Evolutionary conservation across 768 basidiomycete species (phyloP).

Genomic region (Phlebiopsis gigantea): DNA sequence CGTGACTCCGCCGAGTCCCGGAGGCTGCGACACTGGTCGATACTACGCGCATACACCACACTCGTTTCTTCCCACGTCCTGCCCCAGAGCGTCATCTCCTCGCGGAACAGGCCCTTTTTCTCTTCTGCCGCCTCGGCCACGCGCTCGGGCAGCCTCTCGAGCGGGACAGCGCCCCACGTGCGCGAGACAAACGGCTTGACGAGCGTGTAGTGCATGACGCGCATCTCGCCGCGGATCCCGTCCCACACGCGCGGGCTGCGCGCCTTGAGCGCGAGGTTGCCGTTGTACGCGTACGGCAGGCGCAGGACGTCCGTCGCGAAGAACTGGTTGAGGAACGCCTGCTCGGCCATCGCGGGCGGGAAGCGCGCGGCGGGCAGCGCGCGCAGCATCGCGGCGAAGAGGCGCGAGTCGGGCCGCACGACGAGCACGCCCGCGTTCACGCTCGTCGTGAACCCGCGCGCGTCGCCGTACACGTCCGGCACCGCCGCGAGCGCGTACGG

Average conservation of each 20-base stretch:
- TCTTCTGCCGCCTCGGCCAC: slow-evolving; percentile 1
- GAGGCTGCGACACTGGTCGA: neutral
- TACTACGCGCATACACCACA: neutral
- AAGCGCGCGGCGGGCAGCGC: slow-evolving; percentile 27
- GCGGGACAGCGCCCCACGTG: neutral
- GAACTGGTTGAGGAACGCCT: slow-evolving; percentile 37
- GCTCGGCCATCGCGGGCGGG: slow-evolving; percentile 32
- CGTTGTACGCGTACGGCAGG: slow-evolving; percentile 38
- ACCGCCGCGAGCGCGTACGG: slow-evolving; percentile 39
- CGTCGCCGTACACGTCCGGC: slow-evolving; percentile 31
- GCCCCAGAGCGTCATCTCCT: slow-evolving; percentile 3
- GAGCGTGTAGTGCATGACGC: slow-evolving; percentile 37
- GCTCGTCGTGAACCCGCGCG: slow-evolving; percentile 29
- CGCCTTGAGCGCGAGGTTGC: slow-evolving; percentile 35
- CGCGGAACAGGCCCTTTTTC: neutral
- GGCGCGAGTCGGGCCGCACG: slow-evolving; percentile 26
- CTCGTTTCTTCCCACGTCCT: neutral
- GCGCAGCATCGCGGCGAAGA: slow-evolving; percentile 28
- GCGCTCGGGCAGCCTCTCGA: neutral
- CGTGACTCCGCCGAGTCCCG: too few species aligned
- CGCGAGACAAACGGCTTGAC: slow-evolving; percentile 23
- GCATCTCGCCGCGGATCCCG: slow-evolving; percentile 27
- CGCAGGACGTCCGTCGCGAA: slow-evolving; percentile 30
- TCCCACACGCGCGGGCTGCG: slow-evolving; percentile 30
- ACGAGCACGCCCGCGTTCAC: slow-evolving; percentile 38